phyloP scores from a whole-genome alignment of 169 alveolate genomes.

The Neospora caninum region DNA sequence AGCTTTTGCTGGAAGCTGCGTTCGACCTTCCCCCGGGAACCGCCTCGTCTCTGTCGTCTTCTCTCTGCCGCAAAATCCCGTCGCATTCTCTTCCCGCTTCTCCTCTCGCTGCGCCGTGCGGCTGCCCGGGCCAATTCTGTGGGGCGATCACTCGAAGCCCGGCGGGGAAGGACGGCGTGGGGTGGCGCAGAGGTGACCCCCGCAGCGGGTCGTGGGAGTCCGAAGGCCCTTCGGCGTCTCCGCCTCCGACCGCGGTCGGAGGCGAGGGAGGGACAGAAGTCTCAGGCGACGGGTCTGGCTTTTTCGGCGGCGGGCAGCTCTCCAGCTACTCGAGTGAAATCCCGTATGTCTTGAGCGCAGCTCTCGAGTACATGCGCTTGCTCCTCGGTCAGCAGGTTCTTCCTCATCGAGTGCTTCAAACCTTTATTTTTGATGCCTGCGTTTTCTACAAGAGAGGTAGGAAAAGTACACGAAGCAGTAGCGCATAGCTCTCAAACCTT shows the following conservation, averaged over 20 bases:
- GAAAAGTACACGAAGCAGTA: background rate
- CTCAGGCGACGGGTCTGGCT: background rate
- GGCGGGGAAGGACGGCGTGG: background rate
- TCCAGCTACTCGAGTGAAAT: background rate
- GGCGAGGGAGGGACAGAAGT: background rate
- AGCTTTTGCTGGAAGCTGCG: background rate
- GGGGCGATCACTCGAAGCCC: background rate
- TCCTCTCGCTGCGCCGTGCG: background rate
- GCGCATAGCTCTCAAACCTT: too few relatives aligned
- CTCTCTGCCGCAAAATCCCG: background rate
- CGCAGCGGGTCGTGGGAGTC: background rate
- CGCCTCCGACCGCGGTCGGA: background rate
- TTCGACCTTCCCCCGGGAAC: background rate
- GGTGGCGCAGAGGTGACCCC: background rate
- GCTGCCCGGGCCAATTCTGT: background rate
- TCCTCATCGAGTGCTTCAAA: conserved; percentile 74
- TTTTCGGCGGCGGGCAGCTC: background rate
- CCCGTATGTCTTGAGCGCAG: conserved; percentile 64
- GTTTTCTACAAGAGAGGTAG: conserved; percentile 68
- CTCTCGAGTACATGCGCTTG: conserved; percentile 63
- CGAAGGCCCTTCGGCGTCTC: background rate
- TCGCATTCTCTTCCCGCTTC: background rate
- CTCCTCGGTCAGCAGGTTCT: conserved; percentile 70
- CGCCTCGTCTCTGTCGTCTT: background rate
- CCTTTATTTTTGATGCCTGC: conserved; percentile 72